Evolutionary conservation across 2,329 filamentous ascomycete species (phyloP).

Genomic region (Diaporthe velutina): DNA sequence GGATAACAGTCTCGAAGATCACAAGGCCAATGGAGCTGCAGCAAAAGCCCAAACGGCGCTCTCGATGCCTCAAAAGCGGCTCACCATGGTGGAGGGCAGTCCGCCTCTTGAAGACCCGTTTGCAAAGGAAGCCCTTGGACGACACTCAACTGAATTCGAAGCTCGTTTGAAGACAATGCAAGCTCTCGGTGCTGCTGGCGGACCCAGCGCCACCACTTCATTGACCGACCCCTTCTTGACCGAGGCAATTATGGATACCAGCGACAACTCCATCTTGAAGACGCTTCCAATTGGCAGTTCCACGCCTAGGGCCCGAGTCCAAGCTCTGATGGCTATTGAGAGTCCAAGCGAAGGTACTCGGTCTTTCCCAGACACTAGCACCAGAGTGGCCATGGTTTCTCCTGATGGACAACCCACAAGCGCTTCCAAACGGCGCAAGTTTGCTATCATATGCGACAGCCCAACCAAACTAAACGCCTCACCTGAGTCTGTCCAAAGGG

Average conservation of each 20-base stretch:
- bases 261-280: constrained; percentile 41
- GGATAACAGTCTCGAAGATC: constrained; percentile 50
- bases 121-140: constrained; percentile 32
- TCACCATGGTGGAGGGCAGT: constrained; percentile 45
- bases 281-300: constrained; percentile 42
- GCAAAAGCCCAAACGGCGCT: constrained; percentile 35
- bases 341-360: not conserved
- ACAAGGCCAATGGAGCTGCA: constrained; percentile 51
- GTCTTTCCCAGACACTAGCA: not conserved
- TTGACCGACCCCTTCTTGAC: constrained; percentile 49
- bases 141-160: constrained; percentile 40
- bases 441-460: not conserved
- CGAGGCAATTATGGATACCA: constrained; percentile 45
- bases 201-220: not conserved
- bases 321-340: not conserved
- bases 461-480: not conserved
- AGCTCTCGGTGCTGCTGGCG: not conserved
- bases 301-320: constrained; percentile 39
- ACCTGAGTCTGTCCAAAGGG: not conserved
- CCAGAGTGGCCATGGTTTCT: not conserved
- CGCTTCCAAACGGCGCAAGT: not conserved
- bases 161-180: constrained; percentile 37
- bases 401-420: not conserved
- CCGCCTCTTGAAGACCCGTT: constrained; percentile 42
- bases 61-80: constrained; percentile 41